Evolutionary conservation across 805 yeast species (phyloP).

Genomic region (Blastobotrys muscicola): DNA sequence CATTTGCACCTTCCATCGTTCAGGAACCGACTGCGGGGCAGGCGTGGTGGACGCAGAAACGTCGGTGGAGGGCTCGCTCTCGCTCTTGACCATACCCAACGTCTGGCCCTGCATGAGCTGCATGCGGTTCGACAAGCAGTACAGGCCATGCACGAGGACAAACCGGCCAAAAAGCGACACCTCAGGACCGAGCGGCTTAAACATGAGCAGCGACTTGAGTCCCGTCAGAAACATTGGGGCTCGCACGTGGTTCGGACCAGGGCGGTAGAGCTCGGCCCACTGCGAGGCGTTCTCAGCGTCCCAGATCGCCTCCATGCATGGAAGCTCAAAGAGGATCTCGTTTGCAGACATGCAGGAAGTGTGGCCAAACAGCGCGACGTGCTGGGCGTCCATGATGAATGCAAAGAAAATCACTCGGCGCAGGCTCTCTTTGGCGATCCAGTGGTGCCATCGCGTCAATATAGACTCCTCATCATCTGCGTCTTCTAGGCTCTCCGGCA

Average conservation of each 20-base stretch:
- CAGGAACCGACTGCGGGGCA: constrained; percentile 1
- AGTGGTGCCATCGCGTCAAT: constrained; percentile 15
- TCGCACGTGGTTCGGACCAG: constrained; percentile 3
- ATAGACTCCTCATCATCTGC: constrained; percentile 4
- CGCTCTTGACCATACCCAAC: constrained; percentile 14
- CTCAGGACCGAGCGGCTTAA: constrained; percentile 15
- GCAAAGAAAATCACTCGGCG: constrained; percentile 19
- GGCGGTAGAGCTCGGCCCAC: constrained; percentile 9
- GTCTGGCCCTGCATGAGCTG: constrained; percentile 18
- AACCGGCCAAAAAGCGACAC: constrained; percentile 17
- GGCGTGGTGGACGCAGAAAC: too few species aligned
- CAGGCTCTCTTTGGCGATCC: constrained; percentile 22
- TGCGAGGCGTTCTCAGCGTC: constrained; percentile 11
- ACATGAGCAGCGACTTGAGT: constrained; percentile 16
- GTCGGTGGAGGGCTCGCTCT: background rate
- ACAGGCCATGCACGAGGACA: constrained; percentile 21
- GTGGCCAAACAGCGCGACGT: constrained; percentile 22
- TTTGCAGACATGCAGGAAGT: constrained; percentile 19
- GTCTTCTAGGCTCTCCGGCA: background rate
- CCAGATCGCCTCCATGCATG: constrained; percentile 20
- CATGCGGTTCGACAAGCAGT: constrained; percentile 20
- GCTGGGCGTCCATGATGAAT: constrained; percentile 26
- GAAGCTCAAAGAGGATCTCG: constrained; percentile 21
- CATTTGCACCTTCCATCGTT: constrained; percentile 15
- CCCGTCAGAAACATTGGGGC: constrained; percentile 14